Conservation (phyloP, 768 basidiomycete species). For the Boletus sensibilis region DNA sequence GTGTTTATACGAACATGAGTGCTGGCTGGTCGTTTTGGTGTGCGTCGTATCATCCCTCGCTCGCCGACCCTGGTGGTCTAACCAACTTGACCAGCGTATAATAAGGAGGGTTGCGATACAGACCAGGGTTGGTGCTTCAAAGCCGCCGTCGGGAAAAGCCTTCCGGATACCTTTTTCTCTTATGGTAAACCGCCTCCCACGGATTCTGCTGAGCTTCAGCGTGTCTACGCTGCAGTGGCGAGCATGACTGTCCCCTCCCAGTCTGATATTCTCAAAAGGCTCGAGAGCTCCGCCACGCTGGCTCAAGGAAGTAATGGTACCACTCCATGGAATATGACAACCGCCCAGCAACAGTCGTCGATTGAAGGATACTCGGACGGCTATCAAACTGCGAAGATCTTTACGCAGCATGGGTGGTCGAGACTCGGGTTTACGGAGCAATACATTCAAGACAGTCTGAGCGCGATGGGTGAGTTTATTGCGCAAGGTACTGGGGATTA, state of each 20-base stretch:
- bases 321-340: conserved; percentile 6
- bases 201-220: conserved; percentile 24
- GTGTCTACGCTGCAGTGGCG: conserved; percentile 12
- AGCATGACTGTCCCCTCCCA: conserved; percentile 17
- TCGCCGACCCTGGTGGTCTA: not conserved
- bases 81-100: conserved; percentile 44
- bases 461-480: conserved; percentile 13
- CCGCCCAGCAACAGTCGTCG: conserved; percentile 11
- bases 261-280: conserved; percentile 9
- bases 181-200: conserved; percentile 37
- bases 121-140: conserved; percentile 74
- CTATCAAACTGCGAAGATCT: conserved; percentile 51
- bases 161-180: conserved; percentile 59
- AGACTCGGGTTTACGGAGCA: conserved; percentile 62
- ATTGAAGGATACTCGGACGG: conserved; percentile 60
- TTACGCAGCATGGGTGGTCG: conserved; percentile 48
- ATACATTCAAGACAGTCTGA: conserved; percentile 50
- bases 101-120: conserved; percentile 56
- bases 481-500: conserved; percentile 6
- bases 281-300: not conserved
- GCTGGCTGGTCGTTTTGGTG: conserved; percentile 75
- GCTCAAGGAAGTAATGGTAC: not conserved
- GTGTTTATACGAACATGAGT: conserved; percentile 51
- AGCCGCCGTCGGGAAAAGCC: conserved; percentile 51
- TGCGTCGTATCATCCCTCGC: conserved; percentile 29